Conservation (phyloP, 2,329 filamentous ascomycete genomes). For the Clonostachys rhizophaga region DNA sequence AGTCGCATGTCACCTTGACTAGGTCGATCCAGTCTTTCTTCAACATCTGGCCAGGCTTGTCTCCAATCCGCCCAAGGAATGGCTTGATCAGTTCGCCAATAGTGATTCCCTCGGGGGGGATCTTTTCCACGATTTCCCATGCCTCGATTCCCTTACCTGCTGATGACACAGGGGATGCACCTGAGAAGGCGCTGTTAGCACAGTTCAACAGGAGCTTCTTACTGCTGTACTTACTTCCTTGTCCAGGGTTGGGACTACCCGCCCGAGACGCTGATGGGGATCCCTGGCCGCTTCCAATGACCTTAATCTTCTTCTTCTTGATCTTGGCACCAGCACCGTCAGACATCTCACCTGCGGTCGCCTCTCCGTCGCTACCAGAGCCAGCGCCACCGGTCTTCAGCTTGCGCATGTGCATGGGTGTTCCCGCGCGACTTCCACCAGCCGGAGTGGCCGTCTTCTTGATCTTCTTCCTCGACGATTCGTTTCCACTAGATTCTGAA, state of each 20-base stretch:
- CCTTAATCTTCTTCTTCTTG: constrained; percentile 55
- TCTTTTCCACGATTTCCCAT: constrained; percentile 48
- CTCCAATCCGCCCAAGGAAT: constrained; percentile 49
- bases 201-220: constrained; percentile 1
- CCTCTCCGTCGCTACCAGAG: constrained; percentile 69
- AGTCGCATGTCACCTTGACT: constrained; percentile 50
- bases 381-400: constrained; percentile 34
- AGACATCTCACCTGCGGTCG: constrained; percentile 63
- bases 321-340: constrained; percentile 46
- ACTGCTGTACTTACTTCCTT: background rate
- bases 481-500: constrained; percentile 89
- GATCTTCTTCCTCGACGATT: constrained; percentile 71
- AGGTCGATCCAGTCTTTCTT: constrained; percentile 53
- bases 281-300: constrained; percentile 40
- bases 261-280: constrained; percentile 49
- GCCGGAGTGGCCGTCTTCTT: constrained; percentile 55
- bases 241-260: background rate
- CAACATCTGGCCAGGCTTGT: constrained; percentile 43
- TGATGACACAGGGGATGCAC: constrained; percentile 26
- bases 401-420: constrained; percentile 34
- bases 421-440: constrained; percentile 48
- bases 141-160: constrained; percentile 32
- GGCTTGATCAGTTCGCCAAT: constrained; percentile 48
- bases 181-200: constrained; percentile 9
- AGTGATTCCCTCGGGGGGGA: constrained; percentile 49